Base-by-base conservation (phyloP, 1,139 yeast genomes). In the Debaryomycetaceae sp. region DNA sequence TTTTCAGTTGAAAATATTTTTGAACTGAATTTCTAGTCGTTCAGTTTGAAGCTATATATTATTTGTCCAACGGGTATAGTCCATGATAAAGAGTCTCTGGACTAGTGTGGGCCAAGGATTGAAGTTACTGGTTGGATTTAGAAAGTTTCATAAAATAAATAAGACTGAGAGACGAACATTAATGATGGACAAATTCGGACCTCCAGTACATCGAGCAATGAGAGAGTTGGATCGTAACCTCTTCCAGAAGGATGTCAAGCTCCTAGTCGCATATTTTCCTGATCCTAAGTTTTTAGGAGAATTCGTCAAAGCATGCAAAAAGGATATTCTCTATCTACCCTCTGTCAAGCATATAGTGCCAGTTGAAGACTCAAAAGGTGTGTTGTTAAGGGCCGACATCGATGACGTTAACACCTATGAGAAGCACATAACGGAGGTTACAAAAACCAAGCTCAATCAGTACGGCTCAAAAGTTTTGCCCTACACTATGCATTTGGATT, bases 151-250 rank as follows among this genome's bases (percentile, higher is more conserved):
- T 44, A 42, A 46, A 38, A 47, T 55, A 40, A 62, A 44, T 46
- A 65, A 59, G 52, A 57, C 68, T 35, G 59, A 60, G 24, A 54
- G 68, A 52, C 50, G 68, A 46, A 48, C 50, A n/a, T 57, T 54
- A 49, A 65, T 58, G 60, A 60, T 58, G 60, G 58, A 62, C 43
- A 61, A 58, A 46, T 74, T 72, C 49, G 67, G 69, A 5, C 95
- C 96, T 3, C 97, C 97, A 0, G 68, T 80, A 9, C 75, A 85
- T 59, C 66, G 88, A 42, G 70, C 78, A 5, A 84, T 88, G 91
- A 76, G 59, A 38, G 72, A 60, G 22, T 72, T 91, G 40, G 93
- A 90, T 62, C 76, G 85, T 39, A 63, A 76, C 0, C 78, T 81
- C 54, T 91, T 90, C 66, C 59, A 68, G 7, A 74, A 72, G 30